Percentiles rank a stretch among this genome's conserved stretches.
Evolutionary conservation across 2,329 filamentous ascomycete species (phyloP).

Genomic region (Venturia oleaginea): DNA sequence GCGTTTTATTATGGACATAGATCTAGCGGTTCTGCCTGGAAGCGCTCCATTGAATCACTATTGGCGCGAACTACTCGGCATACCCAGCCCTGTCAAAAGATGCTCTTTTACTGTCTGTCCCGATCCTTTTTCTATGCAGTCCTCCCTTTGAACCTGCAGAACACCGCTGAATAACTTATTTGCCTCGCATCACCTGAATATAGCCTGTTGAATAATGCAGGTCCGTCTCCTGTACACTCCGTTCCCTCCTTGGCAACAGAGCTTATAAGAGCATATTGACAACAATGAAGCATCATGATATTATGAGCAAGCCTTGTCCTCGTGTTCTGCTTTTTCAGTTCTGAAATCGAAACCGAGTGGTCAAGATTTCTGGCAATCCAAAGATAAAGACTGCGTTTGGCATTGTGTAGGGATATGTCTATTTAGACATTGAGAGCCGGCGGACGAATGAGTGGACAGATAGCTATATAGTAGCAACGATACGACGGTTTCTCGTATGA

Average conservation of each 20-base stretch:
- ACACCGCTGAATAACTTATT: no score
- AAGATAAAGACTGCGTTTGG: not conserved
- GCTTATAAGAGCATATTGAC: no score
- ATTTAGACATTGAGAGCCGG: not conserved
- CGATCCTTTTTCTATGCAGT: not conserved
- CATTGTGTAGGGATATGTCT: not conserved
- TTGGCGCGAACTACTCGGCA: not conserved
- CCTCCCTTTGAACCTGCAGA: not conserved
- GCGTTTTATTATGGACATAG: not conserved
- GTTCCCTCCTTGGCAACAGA: no score
- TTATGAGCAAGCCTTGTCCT: no score
- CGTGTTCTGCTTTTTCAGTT: no score
- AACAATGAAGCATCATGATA: no score
- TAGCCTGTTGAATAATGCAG: no score
- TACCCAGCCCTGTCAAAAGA: not conserved
- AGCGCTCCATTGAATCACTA: slow-evolving; percentile 5
- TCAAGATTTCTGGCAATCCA: not conserved
- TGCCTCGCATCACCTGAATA: no score
- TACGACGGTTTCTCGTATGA: no score
- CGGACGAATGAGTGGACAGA: not conserved
- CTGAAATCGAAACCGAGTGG: not conserved
- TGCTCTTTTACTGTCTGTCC: not conserved
- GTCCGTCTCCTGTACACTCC: no score
- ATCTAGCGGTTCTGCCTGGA: slow-evolving; percentile 4
- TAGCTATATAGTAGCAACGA: no score